Conservation (phyloP, 2,329 filamentous ascomycete species). For the Nothopassalora personata region DNA sequence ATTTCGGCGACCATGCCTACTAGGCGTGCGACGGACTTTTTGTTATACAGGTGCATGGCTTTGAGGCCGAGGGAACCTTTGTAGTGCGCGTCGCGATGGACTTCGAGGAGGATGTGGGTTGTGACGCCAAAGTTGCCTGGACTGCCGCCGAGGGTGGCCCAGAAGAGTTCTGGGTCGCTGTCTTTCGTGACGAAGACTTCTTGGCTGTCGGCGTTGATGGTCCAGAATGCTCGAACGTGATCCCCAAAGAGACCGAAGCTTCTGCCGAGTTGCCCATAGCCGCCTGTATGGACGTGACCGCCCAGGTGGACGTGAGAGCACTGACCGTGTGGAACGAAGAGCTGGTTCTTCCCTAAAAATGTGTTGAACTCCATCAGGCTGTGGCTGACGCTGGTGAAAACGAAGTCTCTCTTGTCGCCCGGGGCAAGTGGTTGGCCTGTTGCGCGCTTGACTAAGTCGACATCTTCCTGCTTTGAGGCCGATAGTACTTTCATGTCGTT, state of each 20-base stretch:
- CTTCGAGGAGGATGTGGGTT: constrained; percentile 35
- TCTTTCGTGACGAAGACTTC: constrained; percentile 24
- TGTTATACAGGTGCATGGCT: constrained; percentile 40
- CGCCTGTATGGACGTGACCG: constrained; percentile 47
- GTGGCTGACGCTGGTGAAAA: constrained; percentile 62
- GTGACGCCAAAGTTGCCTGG: constrained; percentile 33
- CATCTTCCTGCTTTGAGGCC: constrained; percentile 2
- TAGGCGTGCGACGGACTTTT: constrained; percentile 36
- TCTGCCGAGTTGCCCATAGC: constrained; percentile 45
- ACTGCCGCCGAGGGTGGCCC: constrained; percentile 31
- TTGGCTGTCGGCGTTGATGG: constrained; percentile 29
- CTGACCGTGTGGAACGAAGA: constrained; percentile 46
- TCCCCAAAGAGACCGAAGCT: constrained; percentile 39
- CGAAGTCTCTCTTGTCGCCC: constrained; percentile 17
- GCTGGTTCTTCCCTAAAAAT: constrained; percentile 37
- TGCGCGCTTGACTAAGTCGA: constrained; percentile 8
- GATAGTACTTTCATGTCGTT: constrained; percentile 2
- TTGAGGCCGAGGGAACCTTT: constrained; percentile 41
- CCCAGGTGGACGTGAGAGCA: constrained; percentile 45
- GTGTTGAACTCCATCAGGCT: constrained; percentile 41
- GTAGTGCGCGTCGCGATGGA: constrained; percentile 38
- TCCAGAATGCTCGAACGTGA: constrained; percentile 27
- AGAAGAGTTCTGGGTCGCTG: constrained; percentile 30
- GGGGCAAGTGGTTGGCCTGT: not conserved
- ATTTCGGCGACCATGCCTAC: constrained; percentile 41